These are phyloP conservation scores for Cordyceps pruinosa DNA, from an alignment of 2,329 filamentous ascomycete species.

Conservation along the genomic window DNA sequence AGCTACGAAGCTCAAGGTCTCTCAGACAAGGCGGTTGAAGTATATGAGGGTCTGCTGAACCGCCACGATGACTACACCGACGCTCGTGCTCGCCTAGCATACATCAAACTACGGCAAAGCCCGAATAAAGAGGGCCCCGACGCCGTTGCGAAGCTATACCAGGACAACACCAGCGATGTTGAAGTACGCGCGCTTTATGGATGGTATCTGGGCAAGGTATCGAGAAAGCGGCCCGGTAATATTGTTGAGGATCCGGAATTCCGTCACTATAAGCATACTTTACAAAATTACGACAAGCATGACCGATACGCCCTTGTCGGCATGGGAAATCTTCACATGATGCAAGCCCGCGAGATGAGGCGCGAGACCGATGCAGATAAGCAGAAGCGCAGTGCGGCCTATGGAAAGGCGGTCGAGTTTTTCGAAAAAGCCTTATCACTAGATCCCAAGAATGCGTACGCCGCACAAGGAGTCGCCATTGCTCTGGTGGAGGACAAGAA, in stretches of 20 bases:
- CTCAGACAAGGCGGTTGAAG: constrained; percentile 74
- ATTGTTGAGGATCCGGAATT: constrained; percentile 86
- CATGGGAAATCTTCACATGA: constrained; percentile 90
- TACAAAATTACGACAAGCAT: constrained; percentile 93
- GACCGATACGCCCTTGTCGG: constrained; percentile 93
- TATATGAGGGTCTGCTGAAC: constrained; percentile 78
- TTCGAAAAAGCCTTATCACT: constrained; percentile 95
- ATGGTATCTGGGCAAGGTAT: constrained; percentile 83
- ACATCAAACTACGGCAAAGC: constrained; percentile 75
- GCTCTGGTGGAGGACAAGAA: constrained; percentile 92
- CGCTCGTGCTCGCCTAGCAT: constrained; percentile 79
- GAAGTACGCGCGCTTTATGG: constrained; percentile 91
- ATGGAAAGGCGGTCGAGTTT: constrained; percentile 91
- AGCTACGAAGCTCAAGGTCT: constrained; percentile 84
- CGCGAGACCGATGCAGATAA: constrained; percentile 84
- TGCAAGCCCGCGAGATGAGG: constrained; percentile 88
- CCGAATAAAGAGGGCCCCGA: constrained; percentile 83
- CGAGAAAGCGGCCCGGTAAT: constrained; percentile 74
- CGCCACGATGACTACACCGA: constrained; percentile 91
- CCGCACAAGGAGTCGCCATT: constrained; percentile 92
- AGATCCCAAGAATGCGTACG: constrained; percentile 93
- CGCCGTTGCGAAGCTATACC: constrained; percentile 76
- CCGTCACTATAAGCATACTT: constrained; percentile 90
- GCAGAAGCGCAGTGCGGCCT: constrained; percentile 80
- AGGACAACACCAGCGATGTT: constrained; percentile 74